Evolutionary conservation across 2,329 filamentous ascomycete species (phyloP).

Genomic region (Trichoderma polysporum): DNA sequence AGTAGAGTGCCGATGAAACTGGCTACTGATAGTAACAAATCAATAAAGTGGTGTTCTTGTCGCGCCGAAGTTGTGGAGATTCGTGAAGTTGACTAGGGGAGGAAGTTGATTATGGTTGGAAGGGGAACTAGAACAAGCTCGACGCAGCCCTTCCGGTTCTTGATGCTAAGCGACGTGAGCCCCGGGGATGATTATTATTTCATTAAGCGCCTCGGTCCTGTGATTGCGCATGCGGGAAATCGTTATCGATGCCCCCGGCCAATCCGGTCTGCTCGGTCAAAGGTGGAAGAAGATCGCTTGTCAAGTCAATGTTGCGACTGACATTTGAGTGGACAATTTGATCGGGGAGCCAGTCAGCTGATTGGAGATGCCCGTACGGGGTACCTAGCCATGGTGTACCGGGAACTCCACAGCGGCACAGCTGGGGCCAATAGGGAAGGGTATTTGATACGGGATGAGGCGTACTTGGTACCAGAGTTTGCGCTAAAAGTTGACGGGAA

Average conservation of each 20-base stretch:
- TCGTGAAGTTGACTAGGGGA: not conserved
- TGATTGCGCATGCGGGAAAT: not conserved
- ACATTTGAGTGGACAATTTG: conserved; percentile 3
- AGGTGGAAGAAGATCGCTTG: not conserved
- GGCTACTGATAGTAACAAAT: not conserved
- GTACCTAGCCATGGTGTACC: not conserved
- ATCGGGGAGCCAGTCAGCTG: conserved; percentile 5
- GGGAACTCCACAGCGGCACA: conserved; percentile 6
- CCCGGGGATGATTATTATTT: not conserved
- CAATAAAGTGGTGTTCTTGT: not conserved
- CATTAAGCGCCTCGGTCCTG: not conserved
- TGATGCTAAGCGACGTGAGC: not conserved
- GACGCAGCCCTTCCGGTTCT: too few relatives aligned
- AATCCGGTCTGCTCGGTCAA: not conserved
- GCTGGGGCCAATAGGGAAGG: not conserved
- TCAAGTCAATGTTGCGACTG: not conserved
- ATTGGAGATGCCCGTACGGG: not conserved
- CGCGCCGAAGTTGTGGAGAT: not conserved
- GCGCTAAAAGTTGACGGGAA: not conserved
- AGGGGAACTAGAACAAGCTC: too few relatives aligned
- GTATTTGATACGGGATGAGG: not conserved
- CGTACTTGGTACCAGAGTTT: not conserved
- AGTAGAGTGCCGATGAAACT: too few relatives aligned
- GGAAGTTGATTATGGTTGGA: too few relatives aligned
- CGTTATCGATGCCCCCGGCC: not conserved